Evolutionary conservation across 2,329 filamentous ascomycete species (phyloP).

Genomic region (Thelonectria rubi): DNA sequence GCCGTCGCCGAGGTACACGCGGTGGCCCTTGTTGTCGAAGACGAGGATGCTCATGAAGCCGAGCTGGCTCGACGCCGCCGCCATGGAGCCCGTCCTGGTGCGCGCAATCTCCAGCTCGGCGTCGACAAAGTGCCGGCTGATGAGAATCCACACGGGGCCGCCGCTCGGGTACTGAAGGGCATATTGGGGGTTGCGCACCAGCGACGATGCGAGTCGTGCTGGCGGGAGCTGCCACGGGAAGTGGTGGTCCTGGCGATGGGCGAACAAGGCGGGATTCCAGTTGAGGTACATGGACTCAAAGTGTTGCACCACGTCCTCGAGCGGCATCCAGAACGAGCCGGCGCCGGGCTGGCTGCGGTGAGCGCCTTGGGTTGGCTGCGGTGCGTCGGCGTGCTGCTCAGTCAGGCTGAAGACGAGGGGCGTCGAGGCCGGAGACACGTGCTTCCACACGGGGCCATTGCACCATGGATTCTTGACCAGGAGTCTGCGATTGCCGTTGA

Average conservation of each 20-base stretch:
- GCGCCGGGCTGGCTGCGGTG: constrained; percentile 46
- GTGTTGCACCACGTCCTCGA: constrained; percentile 87
- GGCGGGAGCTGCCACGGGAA: constrained; percentile 79
- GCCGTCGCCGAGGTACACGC: constrained; percentile 78
- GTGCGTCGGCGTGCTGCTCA: neutral
- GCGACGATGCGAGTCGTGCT: constrained; percentile 59
- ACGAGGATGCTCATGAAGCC: constrained; percentile 91
- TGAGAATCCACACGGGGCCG: constrained; percentile 81
- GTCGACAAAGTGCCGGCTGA: constrained; percentile 86
- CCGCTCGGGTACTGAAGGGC: constrained; percentile 67
- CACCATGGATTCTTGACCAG: constrained; percentile 97
- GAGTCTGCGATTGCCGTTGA: constrained; percentile 70
- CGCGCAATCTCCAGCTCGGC: constrained; percentile 67
- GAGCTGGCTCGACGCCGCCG: constrained; percentile 61
- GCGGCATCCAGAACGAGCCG: constrained; percentile 93
- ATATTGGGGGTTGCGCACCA: constrained; percentile 76
- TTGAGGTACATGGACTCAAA: constrained; percentile 98
- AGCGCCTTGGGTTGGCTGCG: neutral
- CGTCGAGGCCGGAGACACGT: constrained; percentile 22
- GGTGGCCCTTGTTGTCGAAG: constrained; percentile 75
- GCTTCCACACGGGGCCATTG: constrained; percentile 79
- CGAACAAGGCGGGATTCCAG: constrained; percentile 91
- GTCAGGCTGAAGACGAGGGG: neutral
- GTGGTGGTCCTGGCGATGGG: constrained; percentile 85
- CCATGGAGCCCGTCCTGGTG: constrained; percentile 51